Conservation (phyloP, 2,329 filamentous ascomycete genomes). For the Colletotrichum echinochloae region DNA sequence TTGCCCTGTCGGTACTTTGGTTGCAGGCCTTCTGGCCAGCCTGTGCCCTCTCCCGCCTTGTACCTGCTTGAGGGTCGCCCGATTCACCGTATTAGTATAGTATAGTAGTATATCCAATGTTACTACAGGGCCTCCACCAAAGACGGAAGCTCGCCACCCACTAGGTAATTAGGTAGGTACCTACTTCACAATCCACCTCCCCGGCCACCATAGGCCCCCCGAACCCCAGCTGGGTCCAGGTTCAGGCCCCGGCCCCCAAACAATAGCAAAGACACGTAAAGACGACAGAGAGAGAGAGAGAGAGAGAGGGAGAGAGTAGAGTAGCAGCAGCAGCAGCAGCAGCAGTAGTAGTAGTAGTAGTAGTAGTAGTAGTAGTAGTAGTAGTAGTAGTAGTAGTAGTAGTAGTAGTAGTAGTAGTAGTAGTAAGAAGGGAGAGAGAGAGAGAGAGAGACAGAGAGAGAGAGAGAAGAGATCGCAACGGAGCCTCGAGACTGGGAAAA, state of each 20-base stretch:
- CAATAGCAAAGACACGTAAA: neutral
- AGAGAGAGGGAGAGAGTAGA: too few species aligned
- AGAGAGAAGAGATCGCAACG: neutral
- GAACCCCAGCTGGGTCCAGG: constrained; percentile 27
- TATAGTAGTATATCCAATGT: neutral
- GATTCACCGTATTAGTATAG: constrained; percentile 6
- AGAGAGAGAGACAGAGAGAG: neutral
- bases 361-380: too few species aligned
- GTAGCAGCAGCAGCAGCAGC: too few species aligned
- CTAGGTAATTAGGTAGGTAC: neutral
- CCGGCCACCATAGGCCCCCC: constrained; percentile 19
- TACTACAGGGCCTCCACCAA: constrained; percentile 1
- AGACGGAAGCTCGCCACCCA: constrained; percentile 5
- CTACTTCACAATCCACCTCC: constrained; percentile 1
- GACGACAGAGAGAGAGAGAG: neutral
- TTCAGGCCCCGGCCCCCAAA: constrained; percentile 11
- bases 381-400: too few species aligned
- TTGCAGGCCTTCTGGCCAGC: constrained; percentile 8
- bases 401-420: too few species aligned
- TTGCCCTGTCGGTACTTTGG: constrained; percentile 14
- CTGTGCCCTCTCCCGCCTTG: constrained; percentile 12
- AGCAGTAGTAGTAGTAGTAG: too few species aligned
- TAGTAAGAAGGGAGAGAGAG: neutral
- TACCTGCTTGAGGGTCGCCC: constrained; percentile 15
- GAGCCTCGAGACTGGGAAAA: neutral